Percentiles rank a stretch among this genome's conserved stretches.
Conservation (phyloP, 2,329 filamentous ascomycete genomes). For the Lachnellula occidentalis region DNA sequence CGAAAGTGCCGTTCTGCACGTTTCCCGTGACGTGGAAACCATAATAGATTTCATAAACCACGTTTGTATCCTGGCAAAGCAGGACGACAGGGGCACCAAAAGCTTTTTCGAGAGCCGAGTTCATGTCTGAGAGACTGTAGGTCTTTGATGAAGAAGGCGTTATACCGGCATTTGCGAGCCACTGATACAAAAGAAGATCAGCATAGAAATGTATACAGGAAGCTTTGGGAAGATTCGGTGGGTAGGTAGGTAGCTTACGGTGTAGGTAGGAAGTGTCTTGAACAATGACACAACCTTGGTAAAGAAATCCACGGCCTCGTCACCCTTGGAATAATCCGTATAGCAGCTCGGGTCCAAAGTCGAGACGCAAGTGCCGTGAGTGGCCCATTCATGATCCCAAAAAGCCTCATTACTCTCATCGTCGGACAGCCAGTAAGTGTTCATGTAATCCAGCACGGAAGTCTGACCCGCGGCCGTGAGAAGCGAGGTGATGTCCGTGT, state of each 20-base stretch:
- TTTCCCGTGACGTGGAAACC: slow-evolving; percentile 44
- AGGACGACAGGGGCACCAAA: slow-evolving; percentile 3
- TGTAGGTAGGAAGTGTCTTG: slow-evolving; percentile 58
- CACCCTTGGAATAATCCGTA: slow-evolving; percentile 45
- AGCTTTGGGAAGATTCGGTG: background rate
- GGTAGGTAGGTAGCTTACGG: slow-evolving; percentile 1
- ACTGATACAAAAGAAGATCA: slow-evolving; percentile 26
- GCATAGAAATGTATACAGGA: background rate
- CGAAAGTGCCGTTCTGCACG: slow-evolving; percentile 36
- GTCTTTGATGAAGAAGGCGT: slow-evolving; percentile 42
- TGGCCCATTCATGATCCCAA: slow-evolving; percentile 69
- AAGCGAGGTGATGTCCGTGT: slow-evolving; percentile 31
- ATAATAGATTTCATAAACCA: slow-evolving; percentile 46
- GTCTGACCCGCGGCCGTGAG: background rate
- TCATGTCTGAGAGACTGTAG: slow-evolving; percentile 62
- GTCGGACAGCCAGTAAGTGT: slow-evolving; percentile 53
- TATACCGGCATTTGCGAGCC: slow-evolving; percentile 50
- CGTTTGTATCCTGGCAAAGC: slow-evolving; percentile 47
- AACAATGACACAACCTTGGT: slow-evolving; percentile 58
- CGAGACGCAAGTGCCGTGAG: slow-evolving; percentile 64
- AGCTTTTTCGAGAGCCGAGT: slow-evolving; percentile 48
- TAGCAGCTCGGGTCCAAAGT: slow-evolving; percentile 65
- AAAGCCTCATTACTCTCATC: slow-evolving; percentile 46
- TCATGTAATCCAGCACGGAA: slow-evolving; percentile 32
- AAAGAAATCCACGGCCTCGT: slow-evolving; percentile 66